Evolutionary conservation across 805 yeast genomes (phyloP).

Genomic region (Yarrowia keelungensis): DNA sequence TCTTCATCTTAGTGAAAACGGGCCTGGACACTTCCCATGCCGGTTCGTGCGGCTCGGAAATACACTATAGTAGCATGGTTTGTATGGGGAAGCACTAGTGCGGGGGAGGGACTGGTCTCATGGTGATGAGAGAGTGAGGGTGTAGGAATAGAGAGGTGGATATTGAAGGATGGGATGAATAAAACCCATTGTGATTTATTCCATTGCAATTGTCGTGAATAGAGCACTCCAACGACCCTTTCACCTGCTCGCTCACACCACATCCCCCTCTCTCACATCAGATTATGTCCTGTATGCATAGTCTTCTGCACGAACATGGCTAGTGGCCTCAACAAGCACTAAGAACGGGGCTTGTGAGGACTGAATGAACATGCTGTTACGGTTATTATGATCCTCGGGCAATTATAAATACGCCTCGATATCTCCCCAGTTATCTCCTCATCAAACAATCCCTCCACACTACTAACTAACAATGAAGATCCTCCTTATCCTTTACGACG

Average conservation of each 20-base stretch:
- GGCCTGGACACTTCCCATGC: constrained; percentile 7
- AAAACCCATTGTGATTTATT: neutral
- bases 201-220: constrained; percentile 7
- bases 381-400: constrained; percentile 11
- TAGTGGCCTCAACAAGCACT: constrained; percentile 35
- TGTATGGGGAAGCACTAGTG: constrained; percentile 29
- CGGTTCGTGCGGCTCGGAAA: constrained; percentile 39
- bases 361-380: neutral
- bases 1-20: constrained; percentile 1
- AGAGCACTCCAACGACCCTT: too few relatives aligned
- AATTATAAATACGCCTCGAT: constrained; percentile 12
- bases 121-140: neutral
- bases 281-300: constrained; percentile 13
- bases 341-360: constrained; percentile 10
- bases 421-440: neutral
- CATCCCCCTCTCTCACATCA: neutral
- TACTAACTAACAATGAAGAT: constrained; percentile 50
- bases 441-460: neutral
- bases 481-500: constrained; percentile 65
- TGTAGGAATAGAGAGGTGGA: neutral
- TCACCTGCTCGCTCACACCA: too few relatives aligned
- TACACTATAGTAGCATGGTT: neutral
- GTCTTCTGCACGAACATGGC: neutral
- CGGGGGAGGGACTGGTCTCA: constrained; percentile 25
- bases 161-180: neutral